These are phyloP conservation scores for Cryphonectria nitschkei DNA, from an alignment of 2,329 filamentous ascomycete species.

Conservation along the genomic window DNA sequence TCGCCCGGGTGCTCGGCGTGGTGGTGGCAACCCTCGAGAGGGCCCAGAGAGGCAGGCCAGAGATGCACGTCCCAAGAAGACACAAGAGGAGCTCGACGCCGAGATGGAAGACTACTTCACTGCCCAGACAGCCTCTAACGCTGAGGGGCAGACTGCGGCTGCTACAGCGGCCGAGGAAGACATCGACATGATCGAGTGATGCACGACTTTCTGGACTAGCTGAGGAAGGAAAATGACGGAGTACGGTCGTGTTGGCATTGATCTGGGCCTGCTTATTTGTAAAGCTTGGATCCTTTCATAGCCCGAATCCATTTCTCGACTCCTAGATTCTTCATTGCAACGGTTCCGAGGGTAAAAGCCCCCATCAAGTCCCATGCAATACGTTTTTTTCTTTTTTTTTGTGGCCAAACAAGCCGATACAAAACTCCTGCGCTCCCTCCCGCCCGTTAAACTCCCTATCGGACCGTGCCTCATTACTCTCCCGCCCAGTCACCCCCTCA, in stretches of 20 bases:
- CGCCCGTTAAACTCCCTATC: not conserved
- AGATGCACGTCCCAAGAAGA: slow-evolving; percentile 74
- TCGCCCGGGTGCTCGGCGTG: slow-evolving; percentile 48
- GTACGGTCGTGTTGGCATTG: not conserved
- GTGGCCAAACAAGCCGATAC: not conserved
- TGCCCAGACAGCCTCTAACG: slow-evolving; percentile 34
- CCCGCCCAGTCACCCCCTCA: not conserved
- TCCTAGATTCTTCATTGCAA: not conserved
- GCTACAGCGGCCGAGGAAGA: slow-evolving; percentile 32
- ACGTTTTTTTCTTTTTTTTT: not conserved
- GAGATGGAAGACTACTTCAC: slow-evolving; percentile 94
- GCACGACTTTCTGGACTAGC: slow-evolving; percentile 11
- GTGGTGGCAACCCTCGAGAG: slow-evolving; percentile 45
- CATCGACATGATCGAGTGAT: slow-evolving; percentile 37
- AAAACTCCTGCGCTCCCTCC: not conserved
- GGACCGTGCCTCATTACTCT: not conserved
- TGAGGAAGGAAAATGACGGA: not conserved
- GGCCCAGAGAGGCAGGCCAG: slow-evolving; percentile 47
- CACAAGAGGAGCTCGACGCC: slow-evolving; percentile 88
- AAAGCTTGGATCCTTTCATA: slow-evolving; percentile 1
- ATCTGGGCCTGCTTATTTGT: not conserved
- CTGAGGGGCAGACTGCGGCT: slow-evolving; percentile 46
- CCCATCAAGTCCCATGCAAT: not conserved
- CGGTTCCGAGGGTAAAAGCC: no score
- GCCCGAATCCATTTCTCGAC: slow-evolving; percentile 12